A percentile compares a stretch with the other conserved stretches of the same genome.
These are phyloP conservation scores for Thermoascus crustaceus DNA, from an alignment of 2,329 filamentous ascomycete species.

Conservation along the genomic window DNA sequence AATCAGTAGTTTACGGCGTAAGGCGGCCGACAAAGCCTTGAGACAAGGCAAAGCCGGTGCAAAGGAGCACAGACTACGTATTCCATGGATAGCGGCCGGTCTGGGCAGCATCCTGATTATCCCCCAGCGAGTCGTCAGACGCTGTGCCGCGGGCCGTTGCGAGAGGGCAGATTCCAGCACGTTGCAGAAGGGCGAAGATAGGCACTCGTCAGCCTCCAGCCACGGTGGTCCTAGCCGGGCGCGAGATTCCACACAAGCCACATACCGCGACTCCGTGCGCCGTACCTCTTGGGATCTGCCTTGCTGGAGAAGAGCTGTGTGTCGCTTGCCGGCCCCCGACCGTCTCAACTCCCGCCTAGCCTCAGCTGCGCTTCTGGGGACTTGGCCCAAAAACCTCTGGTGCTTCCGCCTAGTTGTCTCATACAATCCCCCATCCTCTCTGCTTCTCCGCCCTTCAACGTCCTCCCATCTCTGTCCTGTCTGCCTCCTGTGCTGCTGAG, in stretches of 20 bases:
- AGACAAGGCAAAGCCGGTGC: too few relatives aligned
- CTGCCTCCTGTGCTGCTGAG: slow-evolving; percentile 11
- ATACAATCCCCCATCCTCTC: slow-evolving; percentile 9
- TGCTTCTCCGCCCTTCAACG: slow-evolving; percentile 16
- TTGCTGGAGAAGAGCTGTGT: slow-evolving; percentile 2
- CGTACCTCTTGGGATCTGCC: slow-evolving; percentile 2
- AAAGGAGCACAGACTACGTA: too few relatives aligned
- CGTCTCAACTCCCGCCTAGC: slow-evolving; percentile 1
- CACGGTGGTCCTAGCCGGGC: slow-evolving; percentile 2
- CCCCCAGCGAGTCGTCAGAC: too few relatives aligned
- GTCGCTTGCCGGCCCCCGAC: slow-evolving; percentile 2
- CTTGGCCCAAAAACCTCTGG: slow-evolving; percentile 5
- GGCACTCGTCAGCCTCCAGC: too few relatives aligned
- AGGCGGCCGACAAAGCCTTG: too few relatives aligned
- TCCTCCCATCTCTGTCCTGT: slow-evolving; percentile 15
- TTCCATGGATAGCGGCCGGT: too few relatives aligned
- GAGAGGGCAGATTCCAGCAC: too few relatives aligned
- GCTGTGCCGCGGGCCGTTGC: too few relatives aligned
- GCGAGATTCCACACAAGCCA: slow-evolving; percentile 2
- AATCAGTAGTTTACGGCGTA: too few relatives aligned
- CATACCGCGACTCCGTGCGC: neutral
- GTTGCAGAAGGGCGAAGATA: too few relatives aligned
- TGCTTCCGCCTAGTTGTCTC: slow-evolving; percentile 5
- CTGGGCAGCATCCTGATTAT: too few relatives aligned
- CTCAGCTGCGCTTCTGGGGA: slow-evolving; percentile 1